Base-by-base conservation (phyloP, 75 land plant genomes). In the Sequoiadendron giganteum region DNA sequence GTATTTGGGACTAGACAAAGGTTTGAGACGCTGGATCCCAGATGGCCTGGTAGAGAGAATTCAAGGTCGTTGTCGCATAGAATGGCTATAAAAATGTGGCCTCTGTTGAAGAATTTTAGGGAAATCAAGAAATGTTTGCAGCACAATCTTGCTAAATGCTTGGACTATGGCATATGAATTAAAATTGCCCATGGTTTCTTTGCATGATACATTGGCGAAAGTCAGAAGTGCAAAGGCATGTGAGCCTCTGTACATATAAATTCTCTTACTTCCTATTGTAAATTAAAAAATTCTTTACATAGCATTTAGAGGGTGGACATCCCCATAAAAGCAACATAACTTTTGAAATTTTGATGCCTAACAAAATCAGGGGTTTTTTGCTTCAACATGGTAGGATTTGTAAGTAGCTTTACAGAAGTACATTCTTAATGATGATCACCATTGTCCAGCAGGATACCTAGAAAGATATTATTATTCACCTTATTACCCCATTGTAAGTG, bases 1-100 rank as follows among this genome's bases (percentile, higher is more conserved):
- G 52, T 90, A 70, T 34, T 45, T 88, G 48, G 86, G 86, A 21
- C 65, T 90, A 30, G 91, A 90, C 34, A 49, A 85, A 61, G 68
- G 68, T 21, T 21, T 90, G 80, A 84, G 83, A 36, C 80, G 58
- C 54, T 85, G 90, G 90, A 85, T 89, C 21, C 49, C 90, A 14
- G 56, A 34, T 10, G 80, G 75, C 54, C 77, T 86, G 0, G n/a
- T 90, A 8, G 80, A 88, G 39, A 85, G 43, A n/a, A 84, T 90
- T 14, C 76, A 85, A 10, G 61, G 77, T 39, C 58, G 34, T 39
- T 87, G 88, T 55, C 89, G 56, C 30, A 87, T 89, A 45, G 89
- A 87, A 80, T 89, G 90, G 90, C 18, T 77, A 55, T 89, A 80
- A 87, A 14, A 85, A 16, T 55, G 70, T 65, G n/a, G 10, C 30